Evolutionary conservation across 495 filamentous ascomycete species (phyloP), one percentile per base, ranked within the genome.

Genomic region (Penicillium ochrochloron): DNA sequence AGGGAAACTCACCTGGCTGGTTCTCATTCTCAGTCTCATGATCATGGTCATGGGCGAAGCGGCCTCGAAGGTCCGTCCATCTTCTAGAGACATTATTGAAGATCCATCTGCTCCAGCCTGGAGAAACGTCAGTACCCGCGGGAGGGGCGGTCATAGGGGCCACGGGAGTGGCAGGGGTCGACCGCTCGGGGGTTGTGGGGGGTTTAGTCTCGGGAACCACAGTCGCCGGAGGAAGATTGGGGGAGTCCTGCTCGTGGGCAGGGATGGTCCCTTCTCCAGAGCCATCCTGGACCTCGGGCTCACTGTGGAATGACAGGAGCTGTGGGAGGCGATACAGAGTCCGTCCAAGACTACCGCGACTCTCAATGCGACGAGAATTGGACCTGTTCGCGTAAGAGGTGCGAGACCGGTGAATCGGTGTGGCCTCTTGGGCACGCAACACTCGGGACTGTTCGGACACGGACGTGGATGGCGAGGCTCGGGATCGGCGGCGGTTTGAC

Each of bases 301-400:
- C 10, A 17, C 8, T 35, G 19, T 15, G 6, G 33, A 41, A 41
- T 9, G 70, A 67, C 29, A 79, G 46, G 9, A 74, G 64, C n/a
- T 76, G 59, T 2, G 75, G 72, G n/a, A 79, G 46, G n/a, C 77
- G 76, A n/a, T 72, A 76, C 14, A 76, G 54, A 12, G 78, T 81
- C 3, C 62, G 63, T 27, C 73, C 65, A 23, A 81, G 71, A 6
- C 73, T 70, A 12, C 77, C 77, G 39, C 66, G 61, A 14, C 62
- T 57, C 50, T 78, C 73, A 1, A 54, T 70, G 11, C 65, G 65
- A 25, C 75, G 77, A 15, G 74, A 70, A 17, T 62, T 71, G n/a
- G 73, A 64, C 48, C 75, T 74, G 14, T 71, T 70, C 5, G 73
- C 66, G 41, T 74, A 73, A 7, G 76, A 50, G 1, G 66, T 37